A percentile compares a stretch with the other conserved stretches of the same genome.
These are phyloP conservation scores for Toxicodendron radicans DNA, from an alignment of 345 rosid genomes.

Conservation along the genomic window DNA sequence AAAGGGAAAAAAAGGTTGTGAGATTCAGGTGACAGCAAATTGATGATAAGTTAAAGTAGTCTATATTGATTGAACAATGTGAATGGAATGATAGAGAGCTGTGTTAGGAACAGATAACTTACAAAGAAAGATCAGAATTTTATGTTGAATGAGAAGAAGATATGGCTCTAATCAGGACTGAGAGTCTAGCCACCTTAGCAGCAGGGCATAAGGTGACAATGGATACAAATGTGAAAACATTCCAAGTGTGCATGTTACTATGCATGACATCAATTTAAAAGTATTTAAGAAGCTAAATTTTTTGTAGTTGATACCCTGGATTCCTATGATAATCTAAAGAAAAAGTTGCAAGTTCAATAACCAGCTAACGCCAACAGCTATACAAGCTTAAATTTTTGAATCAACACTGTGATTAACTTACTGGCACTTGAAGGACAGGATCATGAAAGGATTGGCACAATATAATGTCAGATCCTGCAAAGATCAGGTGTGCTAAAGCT, in stretches of 20 bases:
- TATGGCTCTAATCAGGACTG: not conserved
- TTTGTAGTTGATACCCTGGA: not conserved
- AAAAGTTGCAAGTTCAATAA: not conserved
- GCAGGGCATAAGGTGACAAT: not conserved
- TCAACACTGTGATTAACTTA: slow-evolving; percentile 30
- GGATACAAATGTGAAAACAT: not conserved
- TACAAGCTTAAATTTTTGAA: slow-evolving; percentile 6
- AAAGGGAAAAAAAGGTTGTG: not conserved
- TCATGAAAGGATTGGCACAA: slow-evolving; percentile 54
- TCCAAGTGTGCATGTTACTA: not conserved
- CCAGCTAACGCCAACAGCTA: not conserved
- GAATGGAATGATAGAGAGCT: not conserved
- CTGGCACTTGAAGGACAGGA: slow-evolving; percentile 63
- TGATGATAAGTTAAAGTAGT: slow-evolving; percentile 3
- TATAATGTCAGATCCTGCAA: slow-evolving; percentile 68
- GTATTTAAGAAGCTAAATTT: not conserved
- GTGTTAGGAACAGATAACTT: too few relatives aligned
- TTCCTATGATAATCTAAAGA: not conserved
- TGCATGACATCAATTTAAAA: not conserved
- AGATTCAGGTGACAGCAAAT: not conserved
- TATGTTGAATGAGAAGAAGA: not conserved
- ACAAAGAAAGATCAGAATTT: not conserved
- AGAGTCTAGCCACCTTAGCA: not conserved
- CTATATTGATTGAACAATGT: not conserved
- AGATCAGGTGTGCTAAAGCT: slow-evolving; percentile 48